Evolutionary conservation across 352 stramenopile genomes (phyloP).

Genomic region (Nothophytophthora sp.): DNA sequence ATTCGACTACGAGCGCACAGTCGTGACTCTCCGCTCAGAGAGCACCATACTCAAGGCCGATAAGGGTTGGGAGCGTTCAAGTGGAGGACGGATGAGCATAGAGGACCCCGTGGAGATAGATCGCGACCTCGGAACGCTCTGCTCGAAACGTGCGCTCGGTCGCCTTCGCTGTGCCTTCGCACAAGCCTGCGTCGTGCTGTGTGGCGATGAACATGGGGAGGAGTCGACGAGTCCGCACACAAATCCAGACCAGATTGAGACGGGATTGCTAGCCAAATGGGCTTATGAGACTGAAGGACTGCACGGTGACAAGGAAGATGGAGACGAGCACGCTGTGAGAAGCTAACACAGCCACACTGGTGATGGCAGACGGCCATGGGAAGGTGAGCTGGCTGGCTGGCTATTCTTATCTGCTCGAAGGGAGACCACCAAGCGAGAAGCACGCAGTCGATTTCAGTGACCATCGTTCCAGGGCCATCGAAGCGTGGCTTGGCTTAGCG

Average conservation of each 20-base stretch:
- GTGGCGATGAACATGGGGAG: constrained; percentile 7
- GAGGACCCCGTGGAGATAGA: constrained; percentile 78
- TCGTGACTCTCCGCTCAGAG: constrained; percentile 57
- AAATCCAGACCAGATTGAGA: constrained; percentile 7
- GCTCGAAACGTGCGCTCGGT: constrained; percentile 54
- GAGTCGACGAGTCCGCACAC: background rate
- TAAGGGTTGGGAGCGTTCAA: constrained; percentile 50
- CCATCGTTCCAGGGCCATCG: no score
- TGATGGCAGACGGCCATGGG: constrained; percentile 14
- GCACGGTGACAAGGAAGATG: constrained; percentile 6
- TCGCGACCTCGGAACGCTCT: constrained; percentile 69
- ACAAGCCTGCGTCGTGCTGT: constrained; percentile 40
- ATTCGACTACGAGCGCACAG: constrained; percentile 66
- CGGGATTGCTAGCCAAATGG: constrained; percentile 21
- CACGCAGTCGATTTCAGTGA: no score
- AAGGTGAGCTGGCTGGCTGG: constrained; percentile 2
- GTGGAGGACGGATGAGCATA: constrained; percentile 47
- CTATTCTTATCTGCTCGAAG: constrained; percentile 24
- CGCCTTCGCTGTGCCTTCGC: constrained; percentile 57
- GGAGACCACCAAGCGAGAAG: background rate
- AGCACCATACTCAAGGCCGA: constrained; percentile 33
- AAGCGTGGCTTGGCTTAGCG: background rate
- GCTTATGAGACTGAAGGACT: constrained; percentile 26
- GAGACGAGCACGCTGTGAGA: background rate
- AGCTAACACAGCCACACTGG: no score